Percentiles rank a stretch among this genome's conserved stretches.
Evolutionary conservation across 371 early-diverging fungal species (phyloP).

Genomic region (Mortierella sp.): DNA sequence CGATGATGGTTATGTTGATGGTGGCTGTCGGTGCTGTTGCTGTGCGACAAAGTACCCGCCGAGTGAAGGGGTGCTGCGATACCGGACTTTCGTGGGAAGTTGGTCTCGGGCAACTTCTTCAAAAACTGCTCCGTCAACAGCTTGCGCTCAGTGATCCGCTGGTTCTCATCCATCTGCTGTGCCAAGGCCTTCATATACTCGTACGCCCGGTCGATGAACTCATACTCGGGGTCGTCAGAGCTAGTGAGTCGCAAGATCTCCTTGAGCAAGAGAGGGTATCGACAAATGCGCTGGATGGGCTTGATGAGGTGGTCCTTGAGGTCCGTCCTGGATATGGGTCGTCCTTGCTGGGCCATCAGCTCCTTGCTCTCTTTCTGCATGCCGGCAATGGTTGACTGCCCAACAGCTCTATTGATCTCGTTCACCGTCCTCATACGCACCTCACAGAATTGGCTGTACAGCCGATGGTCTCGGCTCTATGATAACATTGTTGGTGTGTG

Average conservation of each 20-base stretch:
- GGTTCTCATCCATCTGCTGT: slow-evolving; percentile 45
- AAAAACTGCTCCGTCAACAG: slow-evolving; percentile 46
- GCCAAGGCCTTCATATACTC: slow-evolving; percentile 32
- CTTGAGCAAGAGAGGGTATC: slow-evolving; percentile 91
- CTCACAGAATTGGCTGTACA: slow-evolving; percentile 44
- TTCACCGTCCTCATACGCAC: slow-evolving; percentile 39
- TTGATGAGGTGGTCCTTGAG: slow-evolving; percentile 84
- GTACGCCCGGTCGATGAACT: slow-evolving; percentile 22
- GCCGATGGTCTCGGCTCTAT: slow-evolving; percentile 23
- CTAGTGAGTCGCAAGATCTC: slow-evolving; percentile 44
- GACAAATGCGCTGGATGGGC: slow-evolving; percentile 97
- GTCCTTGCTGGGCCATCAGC: slow-evolving; percentile 38
- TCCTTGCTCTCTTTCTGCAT: slow-evolving; percentile 42
- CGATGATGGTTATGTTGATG: not conserved
- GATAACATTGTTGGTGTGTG: not conserved
- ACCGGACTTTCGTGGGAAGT: slow-evolving; percentile 26
- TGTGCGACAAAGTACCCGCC: not conserved
- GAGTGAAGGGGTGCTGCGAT: not conserved
- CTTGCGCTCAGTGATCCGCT: slow-evolving; percentile 31
- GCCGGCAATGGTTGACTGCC: slow-evolving; percentile 16
- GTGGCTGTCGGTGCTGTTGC: not conserved
- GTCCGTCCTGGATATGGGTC: slow-evolving; percentile 32
- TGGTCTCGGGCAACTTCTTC: slow-evolving; percentile 39
- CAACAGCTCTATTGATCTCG: slow-evolving; percentile 19
- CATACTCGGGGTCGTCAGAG: slow-evolving; percentile 33